Evolutionary conservation across 495 filamentous ascomycete species (phyloP).

Genomic region (Aspergillus sparsus): DNA sequence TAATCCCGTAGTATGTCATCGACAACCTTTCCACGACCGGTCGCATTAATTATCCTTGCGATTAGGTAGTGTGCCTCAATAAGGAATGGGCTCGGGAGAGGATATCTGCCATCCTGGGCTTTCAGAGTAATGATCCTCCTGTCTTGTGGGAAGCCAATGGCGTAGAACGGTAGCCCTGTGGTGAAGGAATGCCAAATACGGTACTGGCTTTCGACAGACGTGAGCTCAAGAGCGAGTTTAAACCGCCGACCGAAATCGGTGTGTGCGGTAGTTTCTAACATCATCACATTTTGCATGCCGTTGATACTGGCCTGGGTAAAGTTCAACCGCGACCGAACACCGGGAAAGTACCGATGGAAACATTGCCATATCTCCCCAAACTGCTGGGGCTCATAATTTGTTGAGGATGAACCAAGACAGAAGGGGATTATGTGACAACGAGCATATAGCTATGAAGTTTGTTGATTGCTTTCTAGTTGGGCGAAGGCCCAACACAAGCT

Average conservation of each 20-base stretch:
- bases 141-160: not conserved
- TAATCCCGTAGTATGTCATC: not conserved
- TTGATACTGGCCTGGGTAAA: not conserved
- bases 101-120: not conserved
- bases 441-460: no score
- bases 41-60: not conserved
- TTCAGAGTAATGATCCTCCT: not conserved
- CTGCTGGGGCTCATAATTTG: no score
- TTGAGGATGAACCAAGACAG: conserved; percentile 8
- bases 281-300: not conserved
- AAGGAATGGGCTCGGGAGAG: not conserved
- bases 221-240: not conserved
- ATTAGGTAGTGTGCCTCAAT: not conserved
- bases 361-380: no score
- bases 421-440: conserved; percentile 13
- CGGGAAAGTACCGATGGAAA: no score
- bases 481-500: no score
- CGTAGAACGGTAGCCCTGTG: not conserved
- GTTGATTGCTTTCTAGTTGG: no score
- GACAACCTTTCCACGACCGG: not conserved
- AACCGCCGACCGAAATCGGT: not conserved
- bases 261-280: not conserved
- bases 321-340: no score
- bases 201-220: not conserved
- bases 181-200: not conserved